Percentiles rank a stretch among this genome's conserved stretches.
phyloP scores from a whole-genome alignment of 2,329 filamentous ascomycete species.

The Fusarium sp. region DNA sequence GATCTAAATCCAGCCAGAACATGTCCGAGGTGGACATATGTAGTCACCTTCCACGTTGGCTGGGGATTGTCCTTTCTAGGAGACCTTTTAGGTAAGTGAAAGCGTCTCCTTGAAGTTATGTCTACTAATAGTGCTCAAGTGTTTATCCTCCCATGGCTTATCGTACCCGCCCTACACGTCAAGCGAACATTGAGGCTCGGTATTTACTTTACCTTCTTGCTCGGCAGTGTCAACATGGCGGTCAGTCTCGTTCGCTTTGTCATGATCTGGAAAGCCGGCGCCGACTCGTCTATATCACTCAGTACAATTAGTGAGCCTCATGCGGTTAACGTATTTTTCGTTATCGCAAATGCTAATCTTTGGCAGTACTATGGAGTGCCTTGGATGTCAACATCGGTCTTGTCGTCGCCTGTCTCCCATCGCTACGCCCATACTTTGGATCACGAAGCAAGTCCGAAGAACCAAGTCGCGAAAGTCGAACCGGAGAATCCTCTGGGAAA shows the following conservation, averaged over 20 bases:
- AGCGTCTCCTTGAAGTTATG: rapidly evolving
- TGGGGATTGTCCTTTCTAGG: constrained; percentile 34
- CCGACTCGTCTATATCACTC: constrained; percentile 23
- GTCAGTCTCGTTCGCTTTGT: constrained; percentile 33
- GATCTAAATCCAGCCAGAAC: not conserved
- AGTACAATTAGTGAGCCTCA: constrained; percentile 19
- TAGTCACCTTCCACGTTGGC: constrained; percentile 21
- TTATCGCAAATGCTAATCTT: not conserved
- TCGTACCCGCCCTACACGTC: constrained; percentile 23
- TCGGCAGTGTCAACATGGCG: constrained; percentile 37
- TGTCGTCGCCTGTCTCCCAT: constrained; percentile 37
- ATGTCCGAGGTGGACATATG: constrained; percentile 1
- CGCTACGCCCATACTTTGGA: constrained; percentile 39
- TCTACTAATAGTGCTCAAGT: constrained; percentile 3
- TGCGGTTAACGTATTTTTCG: too few relatives aligned
- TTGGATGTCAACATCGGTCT: constrained; percentile 40
- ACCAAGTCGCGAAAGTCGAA: not conserved
- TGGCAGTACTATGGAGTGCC: constrained; percentile 27
- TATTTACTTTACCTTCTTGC: constrained; percentile 38
- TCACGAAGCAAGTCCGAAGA: not conserved
- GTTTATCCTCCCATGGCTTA: constrained; percentile 35
- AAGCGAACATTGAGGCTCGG: constrained; percentile 16
- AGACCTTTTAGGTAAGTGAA: constrained; percentile 14
- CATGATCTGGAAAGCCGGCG: constrained; percentile 23
- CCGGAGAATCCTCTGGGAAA: not conserved